These are phyloP conservation scores for Perkinsela sp. DNA, from an alignment of 208 protist species.

Conservation along the genomic window DNA sequence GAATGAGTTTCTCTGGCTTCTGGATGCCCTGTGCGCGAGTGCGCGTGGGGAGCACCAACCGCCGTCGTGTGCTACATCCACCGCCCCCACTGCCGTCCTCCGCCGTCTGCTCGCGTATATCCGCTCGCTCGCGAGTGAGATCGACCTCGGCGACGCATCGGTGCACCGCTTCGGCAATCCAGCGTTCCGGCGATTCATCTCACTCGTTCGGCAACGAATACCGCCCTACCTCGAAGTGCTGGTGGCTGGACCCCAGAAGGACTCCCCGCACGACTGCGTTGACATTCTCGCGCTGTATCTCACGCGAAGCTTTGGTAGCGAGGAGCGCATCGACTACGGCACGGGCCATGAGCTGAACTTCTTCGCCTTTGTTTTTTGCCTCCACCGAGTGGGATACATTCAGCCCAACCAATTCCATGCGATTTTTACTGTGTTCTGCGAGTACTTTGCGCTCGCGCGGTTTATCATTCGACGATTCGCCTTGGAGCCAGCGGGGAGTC, in stretches of 20 bases:
- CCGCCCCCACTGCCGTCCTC: not conserved
- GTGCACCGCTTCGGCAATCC: slow-evolving; percentile 58
- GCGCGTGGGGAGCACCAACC: not conserved
- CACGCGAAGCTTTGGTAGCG: slow-evolving; percentile 73
- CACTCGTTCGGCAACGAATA: slow-evolving; percentile 10
- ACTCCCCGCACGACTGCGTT: slow-evolving; percentile 1
- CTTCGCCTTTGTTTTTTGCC: slow-evolving; percentile 63
- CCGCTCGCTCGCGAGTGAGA: slow-evolving; percentile 14
- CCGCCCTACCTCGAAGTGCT: not conserved
- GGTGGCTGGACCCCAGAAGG: not conserved
- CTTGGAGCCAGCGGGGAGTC: slow-evolving; percentile 84
- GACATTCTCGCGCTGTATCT: slow-evolving; percentile 45
- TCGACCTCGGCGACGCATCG: slow-evolving; percentile 33
- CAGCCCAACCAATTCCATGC: slow-evolving; percentile 19
- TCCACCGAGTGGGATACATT: slow-evolving; percentile 15
- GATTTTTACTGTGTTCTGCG: slow-evolving; percentile 49
- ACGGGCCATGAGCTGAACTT: slow-evolving; percentile 95
- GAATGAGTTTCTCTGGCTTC: not conserved
- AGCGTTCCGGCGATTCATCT: slow-evolving; percentile 37
- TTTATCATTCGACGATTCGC: slow-evolving; percentile 41
- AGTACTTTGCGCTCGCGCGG: slow-evolving; percentile 74
- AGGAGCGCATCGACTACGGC: slow-evolving; percentile 88
- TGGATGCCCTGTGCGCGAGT: not conserved
- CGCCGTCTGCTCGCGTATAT: slow-evolving; percentile 8
- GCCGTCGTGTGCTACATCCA: not conserved